phyloP scores from a whole-genome alignment of 169 alveolate species.

The Cryptosporidium sp. region DNA sequence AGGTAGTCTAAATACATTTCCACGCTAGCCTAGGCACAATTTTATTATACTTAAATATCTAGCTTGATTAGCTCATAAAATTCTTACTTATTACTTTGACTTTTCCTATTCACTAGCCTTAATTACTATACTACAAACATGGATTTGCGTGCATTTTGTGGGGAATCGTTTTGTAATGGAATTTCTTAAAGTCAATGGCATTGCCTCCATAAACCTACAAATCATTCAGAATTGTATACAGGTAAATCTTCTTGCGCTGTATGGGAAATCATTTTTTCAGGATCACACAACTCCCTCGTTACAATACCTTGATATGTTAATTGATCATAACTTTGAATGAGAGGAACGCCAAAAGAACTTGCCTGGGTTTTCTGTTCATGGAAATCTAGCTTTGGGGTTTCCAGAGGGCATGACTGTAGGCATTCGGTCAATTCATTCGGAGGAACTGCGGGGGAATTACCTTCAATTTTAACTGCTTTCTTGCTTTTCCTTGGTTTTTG shows the following conservation, averaged over 20 bases:
- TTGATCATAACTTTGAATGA: neutral
- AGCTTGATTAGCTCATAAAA: neutral
- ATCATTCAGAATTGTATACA: neutral
- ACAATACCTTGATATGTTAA: neutral
- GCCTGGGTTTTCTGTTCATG: neutral
- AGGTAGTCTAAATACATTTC: neutral
- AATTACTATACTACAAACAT: neutral
- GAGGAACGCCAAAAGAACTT: neutral
- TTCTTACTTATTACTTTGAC: neutral
- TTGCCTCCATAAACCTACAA: neutral
- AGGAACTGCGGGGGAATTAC: neutral
- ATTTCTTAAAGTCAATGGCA: no score
- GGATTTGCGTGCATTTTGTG: neutral
- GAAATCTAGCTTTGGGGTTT: slow-evolving; percentile 3
- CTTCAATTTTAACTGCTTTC: neutral
- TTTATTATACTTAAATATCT: slow-evolving; percentile 3
- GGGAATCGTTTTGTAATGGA: no score
- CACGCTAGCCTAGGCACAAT: neutral
- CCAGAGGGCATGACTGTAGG: neutral
- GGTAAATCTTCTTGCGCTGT: neutral
- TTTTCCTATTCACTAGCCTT: neutral
- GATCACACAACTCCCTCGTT: neutral
- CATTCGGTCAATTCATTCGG: neutral
- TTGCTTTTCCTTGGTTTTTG: neutral
- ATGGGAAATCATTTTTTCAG: slow-evolving; percentile 17